A percentile compares a stretch with the other conserved stretches of the same genome.
Evolutionary conservation across 495 filamentous ascomycete species (phyloP).

Genomic region (Penicillium arizonense): DNA sequence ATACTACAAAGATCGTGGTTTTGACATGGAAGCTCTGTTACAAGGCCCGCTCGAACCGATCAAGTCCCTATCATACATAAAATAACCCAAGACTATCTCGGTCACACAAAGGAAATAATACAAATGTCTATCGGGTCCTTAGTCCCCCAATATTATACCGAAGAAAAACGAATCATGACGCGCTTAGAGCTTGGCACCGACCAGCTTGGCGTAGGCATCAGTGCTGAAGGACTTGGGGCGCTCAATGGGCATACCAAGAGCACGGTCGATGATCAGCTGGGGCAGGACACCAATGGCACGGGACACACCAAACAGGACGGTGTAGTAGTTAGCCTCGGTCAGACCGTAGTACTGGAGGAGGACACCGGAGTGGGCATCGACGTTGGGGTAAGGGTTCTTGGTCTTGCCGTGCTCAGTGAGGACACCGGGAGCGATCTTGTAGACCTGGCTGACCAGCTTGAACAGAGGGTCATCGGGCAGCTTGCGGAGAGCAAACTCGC

Average conservation of each 20-base stretch:
- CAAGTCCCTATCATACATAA: slow-evolving; percentile 49
- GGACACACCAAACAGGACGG: slow-evolving; percentile 97
- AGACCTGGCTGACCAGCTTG: slow-evolving; percentile 98
- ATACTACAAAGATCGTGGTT: slow-evolving; percentile 2
- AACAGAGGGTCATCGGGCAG: slow-evolving; percentile 97
- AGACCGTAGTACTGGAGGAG: slow-evolving; percentile 99
- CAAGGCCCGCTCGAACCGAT: slow-evolving; percentile 47
- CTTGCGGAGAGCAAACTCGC: slow-evolving; percentile 89
- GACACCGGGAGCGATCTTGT: slow-evolving; percentile 98
- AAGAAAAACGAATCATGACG: slow-evolving; percentile 6
- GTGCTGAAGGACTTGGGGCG: slow-evolving; percentile 97
- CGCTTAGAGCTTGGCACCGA: slow-evolving; percentile 82
- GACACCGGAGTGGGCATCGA: slow-evolving; percentile 90
- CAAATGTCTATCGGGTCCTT: slow-evolving; percentile 13
- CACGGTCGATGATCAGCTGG: slow-evolving; percentile 99
- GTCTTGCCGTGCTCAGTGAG: slow-evolving; percentile 99
- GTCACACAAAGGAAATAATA: slow-evolving; percentile 34
- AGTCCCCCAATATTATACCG: slow-evolving; percentile 7
- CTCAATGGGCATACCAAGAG: slow-evolving; percentile 69
- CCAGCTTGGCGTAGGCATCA: slow-evolving; percentile 92
- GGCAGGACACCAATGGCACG: slow-evolving; percentile 97
- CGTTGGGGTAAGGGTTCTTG: slow-evolving; percentile 83
- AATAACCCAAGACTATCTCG: slow-evolving; percentile 34
- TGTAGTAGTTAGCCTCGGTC: slow-evolving; percentile 99
- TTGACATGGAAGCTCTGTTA: slow-evolving; percentile 42